Evolutionary conservation across 2,329 filamentous ascomycete species (phyloP).

Genomic region (Huntiella decipiens): DNA sequence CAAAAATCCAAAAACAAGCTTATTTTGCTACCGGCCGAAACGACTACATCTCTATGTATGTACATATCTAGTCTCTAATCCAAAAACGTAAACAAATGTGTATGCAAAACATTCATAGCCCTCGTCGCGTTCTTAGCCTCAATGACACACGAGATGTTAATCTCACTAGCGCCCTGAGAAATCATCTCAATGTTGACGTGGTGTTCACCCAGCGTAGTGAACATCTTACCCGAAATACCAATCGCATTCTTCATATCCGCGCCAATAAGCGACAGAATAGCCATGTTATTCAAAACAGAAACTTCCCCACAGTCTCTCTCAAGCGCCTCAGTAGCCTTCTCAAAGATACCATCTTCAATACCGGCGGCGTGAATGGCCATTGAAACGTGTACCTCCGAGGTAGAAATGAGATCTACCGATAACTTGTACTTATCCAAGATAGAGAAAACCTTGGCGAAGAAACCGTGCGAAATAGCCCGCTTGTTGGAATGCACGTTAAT

Average conservation of each 20-base stretch:
- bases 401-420: conserved; percentile 90
- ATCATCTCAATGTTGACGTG: conserved; percentile 99
- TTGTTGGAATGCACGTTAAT: conserved; percentile 98
- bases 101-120: conserved; percentile 91
- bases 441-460: conserved; percentile 83
- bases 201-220: conserved; percentile 80
- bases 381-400: conserved; percentile 89
- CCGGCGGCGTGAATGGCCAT: conserved; percentile 83
- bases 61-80: conserved; percentile 30
- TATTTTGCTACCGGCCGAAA: not conserved
- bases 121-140: conserved; percentile 77
- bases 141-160: conserved; percentile 97
- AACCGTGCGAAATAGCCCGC: conserved; percentile 85
- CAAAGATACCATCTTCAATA: conserved; percentile 40
- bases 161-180: conserved; percentile 93
- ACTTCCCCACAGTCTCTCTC: conserved; percentile 62
- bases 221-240: conserved; percentile 85
- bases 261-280: conserved; percentile 84
- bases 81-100: conserved; percentile 88
- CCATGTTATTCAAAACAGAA: conserved; percentile 79
- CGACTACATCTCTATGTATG: not conserved
- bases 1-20: not conserved
- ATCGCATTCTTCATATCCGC: conserved; percentile 97
- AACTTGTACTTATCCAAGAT: conserved; percentile 74
- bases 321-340: conserved; percentile 52